Conservation (phyloP, 1,284 basidiomycete species). For the Microbotryum lychnidis-dioicae region DNA sequence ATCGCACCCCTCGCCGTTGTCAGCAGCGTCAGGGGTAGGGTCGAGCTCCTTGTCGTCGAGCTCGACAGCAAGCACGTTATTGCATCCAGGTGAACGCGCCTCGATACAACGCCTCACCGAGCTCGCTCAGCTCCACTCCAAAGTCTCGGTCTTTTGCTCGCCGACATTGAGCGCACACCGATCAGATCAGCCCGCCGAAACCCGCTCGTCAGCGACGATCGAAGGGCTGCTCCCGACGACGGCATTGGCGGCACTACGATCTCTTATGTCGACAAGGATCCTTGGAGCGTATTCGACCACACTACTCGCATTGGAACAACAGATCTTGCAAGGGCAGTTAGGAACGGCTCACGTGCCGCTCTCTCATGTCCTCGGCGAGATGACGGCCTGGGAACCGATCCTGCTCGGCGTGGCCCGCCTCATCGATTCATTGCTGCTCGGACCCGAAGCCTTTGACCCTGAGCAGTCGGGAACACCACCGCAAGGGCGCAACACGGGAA, state of each 20-base stretch:
- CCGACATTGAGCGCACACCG: too few species aligned
- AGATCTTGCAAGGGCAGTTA: neutral
- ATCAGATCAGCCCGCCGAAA: too few species aligned
- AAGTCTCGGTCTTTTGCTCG: neutral
- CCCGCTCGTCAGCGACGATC: too few species aligned
- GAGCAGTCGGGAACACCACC: too few species aligned
- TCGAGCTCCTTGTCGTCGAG: neutral
- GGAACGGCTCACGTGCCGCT: neutral
- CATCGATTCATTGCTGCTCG: neutral
- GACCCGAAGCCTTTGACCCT: neutral
- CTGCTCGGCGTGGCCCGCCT: neutral
- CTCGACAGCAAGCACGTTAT: neutral
- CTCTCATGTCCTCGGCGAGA: neutral
- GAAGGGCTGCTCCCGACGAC: neutral
- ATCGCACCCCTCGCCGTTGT: neutral
- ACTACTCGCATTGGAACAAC: neutral
- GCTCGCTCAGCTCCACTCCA: neutral
- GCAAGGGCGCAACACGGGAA: too few species aligned
- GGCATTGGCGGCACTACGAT: neutral
- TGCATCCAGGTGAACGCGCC: constrained; percentile 1
- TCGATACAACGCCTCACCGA: neutral
- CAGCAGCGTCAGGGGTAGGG: too few species aligned
- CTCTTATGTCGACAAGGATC: neutral
- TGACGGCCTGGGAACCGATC: neutral
- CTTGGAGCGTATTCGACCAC: neutral